Evolutionary conservation across 2,329 filamentous ascomycete genomes (phyloP).

Genomic region (Hirsutella thompsonii): DNA sequence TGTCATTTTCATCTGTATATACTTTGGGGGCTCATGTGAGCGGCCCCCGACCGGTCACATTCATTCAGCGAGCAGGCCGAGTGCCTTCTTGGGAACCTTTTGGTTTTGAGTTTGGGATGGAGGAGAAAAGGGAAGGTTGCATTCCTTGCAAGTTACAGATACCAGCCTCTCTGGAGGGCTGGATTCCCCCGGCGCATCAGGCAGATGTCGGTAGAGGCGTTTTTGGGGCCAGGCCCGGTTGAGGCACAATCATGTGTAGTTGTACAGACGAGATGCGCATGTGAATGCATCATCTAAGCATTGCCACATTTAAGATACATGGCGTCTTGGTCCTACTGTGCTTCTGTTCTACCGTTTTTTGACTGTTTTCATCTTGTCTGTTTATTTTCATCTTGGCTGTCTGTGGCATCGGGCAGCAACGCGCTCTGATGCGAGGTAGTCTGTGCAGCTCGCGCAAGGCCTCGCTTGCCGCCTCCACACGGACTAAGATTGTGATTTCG

Average conservation of each 20-base stretch:
- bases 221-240: slow-evolving; percentile 1
- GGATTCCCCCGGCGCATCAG: slow-evolving; percentile 1
- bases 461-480: too few species aligned
- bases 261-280: not conserved
- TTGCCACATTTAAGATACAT: too few species aligned
- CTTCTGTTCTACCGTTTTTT: too few species aligned
- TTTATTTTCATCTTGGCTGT: too few species aligned
- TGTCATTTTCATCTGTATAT: slow-evolving; percentile 13
- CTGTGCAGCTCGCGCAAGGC: too few species aligned
- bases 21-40: slow-evolving; percentile 10
- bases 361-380: too few species aligned
- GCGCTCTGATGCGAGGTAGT: too few species aligned
- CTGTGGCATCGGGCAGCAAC: too few species aligned
- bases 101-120: not conserved
- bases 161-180: slow-evolving; percentile 2
- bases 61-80: too few species aligned
- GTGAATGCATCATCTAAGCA: not conserved
- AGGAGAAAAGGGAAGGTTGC: not conserved
- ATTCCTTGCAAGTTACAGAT: slow-evolving; percentile 3
- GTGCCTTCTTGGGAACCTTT: too few species aligned
- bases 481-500: too few species aligned
- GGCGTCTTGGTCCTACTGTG: too few species aligned
- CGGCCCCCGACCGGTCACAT: not conserved
- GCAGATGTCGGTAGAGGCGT: slow-evolving; percentile 2
- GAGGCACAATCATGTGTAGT: not conserved